Percentiles rank a stretch among this genome's conserved stretches.
Evolutionary conservation across 257 asterid species (phyloP).

Genomic region (Nicotiana otophora): DNA sequence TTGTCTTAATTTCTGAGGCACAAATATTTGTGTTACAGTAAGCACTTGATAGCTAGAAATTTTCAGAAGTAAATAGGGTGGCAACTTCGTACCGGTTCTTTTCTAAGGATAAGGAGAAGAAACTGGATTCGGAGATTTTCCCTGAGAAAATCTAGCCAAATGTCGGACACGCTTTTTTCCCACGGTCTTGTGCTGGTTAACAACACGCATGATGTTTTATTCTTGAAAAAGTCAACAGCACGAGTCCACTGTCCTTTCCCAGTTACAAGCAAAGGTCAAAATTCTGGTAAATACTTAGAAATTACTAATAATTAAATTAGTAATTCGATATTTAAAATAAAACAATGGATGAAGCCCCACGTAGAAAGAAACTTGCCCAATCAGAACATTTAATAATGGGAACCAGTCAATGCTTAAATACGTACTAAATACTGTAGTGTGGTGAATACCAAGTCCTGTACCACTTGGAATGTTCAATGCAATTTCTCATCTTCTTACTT

Average conservation of each 20-base stretch:
- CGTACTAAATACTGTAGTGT: background rate
- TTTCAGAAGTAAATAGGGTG: background rate
- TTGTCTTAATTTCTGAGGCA: background rate
- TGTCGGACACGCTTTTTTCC: background rate
- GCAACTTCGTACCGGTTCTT: no score
- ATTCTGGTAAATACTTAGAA: background rate
- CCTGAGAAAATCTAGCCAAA: background rate
- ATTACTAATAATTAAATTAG: no score
- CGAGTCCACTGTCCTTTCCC: background rate
- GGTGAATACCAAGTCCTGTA: background rate
- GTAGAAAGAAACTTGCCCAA: background rate
- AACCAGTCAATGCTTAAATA: background rate
- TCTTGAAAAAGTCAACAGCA: background rate
- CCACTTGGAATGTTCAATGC: slow-evolving; percentile 2
- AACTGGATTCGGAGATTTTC: background rate
- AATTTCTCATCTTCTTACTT: background rate
- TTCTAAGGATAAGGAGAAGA: no score
- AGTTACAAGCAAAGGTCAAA: background rate
- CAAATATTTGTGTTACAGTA: no score
- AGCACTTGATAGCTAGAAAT: background rate
- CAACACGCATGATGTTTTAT: background rate
- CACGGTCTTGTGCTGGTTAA: background rate
- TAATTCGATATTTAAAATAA: background rate
- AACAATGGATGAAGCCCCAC: background rate
- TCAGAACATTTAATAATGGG: background rate